Base-by-base conservation (phyloP, 805 yeast genomes). In the Jamesozyma rosinii region DNA sequence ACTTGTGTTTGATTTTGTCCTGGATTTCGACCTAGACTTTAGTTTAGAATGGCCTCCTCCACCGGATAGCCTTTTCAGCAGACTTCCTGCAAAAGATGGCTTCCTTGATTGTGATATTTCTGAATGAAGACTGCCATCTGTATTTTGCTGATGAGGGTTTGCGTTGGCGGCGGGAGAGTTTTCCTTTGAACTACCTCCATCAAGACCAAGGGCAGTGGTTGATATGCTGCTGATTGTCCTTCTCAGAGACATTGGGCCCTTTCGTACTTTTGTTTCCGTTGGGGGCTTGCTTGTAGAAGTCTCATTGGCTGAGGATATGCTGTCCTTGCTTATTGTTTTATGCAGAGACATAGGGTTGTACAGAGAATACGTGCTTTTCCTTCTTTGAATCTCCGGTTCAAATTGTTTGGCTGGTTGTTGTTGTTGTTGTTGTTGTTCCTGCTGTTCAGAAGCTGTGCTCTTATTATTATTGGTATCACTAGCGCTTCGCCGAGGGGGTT, bases 181-280 rank as follows among this genome's bases (percentile, higher is more conserved):
- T 34, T 35, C 32, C 26, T 33, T 22, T 40, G 41, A 14, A 19
- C 37, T 33, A 30, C 38, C 15, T 30, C 21, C 34, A 14, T 34
- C 39, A 30, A 22, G 32, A 27, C 21, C 35, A 31, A 31, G 31
- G 2, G 31, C 26, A 19, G 19, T 36, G 13, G 44, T 50, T 3
- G 61, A 54, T 19, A 57, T 36, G 44, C 49, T 50, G 38, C 59
- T 55, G 17, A 57, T 36, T 9, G 61, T 55, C 31, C 51, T 55
- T 44, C 50, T 48, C 31, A 49, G 35, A 26, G 40, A 17, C n/a
- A 29, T 21, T n/a, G 43, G 40, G 17, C 24, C 21, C 19, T 41
- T 46, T 33, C 40, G 36, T 30, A 30, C 29, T 27, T 41, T 41
- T 17, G 19, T 35, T 8, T 38, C 38, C 11, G 20, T 13, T 31